Conservation (phyloP, 306 rosid species). For the Corylus heterophylla region DNA sequence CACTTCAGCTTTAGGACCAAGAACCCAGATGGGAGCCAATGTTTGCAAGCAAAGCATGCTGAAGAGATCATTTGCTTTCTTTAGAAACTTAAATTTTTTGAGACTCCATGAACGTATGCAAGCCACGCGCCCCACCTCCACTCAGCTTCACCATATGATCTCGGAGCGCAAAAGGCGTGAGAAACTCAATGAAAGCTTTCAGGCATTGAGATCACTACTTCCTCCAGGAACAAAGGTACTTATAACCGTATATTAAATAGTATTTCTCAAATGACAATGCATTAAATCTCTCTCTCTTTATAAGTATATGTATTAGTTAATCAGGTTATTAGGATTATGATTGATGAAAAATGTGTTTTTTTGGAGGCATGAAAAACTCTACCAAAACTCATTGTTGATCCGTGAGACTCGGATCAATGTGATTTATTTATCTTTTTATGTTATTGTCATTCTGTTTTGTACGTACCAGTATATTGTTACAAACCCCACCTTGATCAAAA, state of each 20-base stretch:
- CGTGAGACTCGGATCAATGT: too few relatives aligned
- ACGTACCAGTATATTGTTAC: background rate
- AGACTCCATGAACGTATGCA: constrained; percentile 50
- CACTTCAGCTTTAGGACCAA: constrained; percentile 20
- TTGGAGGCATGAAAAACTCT: too few relatives aligned
- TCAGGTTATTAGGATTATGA: too few relatives aligned
- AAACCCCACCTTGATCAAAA: background rate
- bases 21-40: constrained; percentile 23
- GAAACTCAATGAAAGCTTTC: constrained; percentile 80
- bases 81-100: constrained; percentile 41
- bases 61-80: constrained; percentile 64
- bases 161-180: constrained; percentile 83
- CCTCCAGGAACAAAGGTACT: constrained; percentile 85
- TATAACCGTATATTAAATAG: background rate
- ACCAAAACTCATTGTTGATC: too few relatives aligned
- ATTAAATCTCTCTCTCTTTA: background rate
- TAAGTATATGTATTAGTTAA: background rate
- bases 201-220: constrained; percentile 63
- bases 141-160: constrained; percentile 76
- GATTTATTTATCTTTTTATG: too few relatives aligned
- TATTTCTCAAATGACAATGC: background rate
- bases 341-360: too few relatives aligned
- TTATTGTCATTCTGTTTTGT: background rate
- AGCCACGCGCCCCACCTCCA: constrained; percentile 43
- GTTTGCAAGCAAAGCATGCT: constrained; percentile 41